phyloP scores from a whole-genome alignment of 1,284 basidiomycete genomes.

The Flammula alnicola region DNA sequence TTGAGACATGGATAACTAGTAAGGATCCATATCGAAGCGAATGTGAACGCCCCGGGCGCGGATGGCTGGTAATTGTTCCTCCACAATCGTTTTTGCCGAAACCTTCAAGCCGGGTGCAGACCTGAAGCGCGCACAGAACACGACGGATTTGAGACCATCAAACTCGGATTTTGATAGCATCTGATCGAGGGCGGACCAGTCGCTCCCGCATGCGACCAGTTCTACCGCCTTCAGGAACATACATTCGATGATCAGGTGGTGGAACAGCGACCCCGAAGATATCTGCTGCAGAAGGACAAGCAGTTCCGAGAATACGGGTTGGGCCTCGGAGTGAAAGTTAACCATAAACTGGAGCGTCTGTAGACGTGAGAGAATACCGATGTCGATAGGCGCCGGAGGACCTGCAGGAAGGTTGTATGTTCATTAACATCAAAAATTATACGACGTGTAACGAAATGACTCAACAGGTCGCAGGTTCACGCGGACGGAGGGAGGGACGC shows the following conservation, averaged over 20 bases:
- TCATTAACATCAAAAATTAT: no score
- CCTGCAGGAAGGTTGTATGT: slow-evolving; percentile 11
- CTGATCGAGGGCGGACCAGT: slow-evolving; percentile 21
- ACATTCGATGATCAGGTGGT: slow-evolving; percentile 21
- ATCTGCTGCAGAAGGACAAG: slow-evolving; percentile 16
- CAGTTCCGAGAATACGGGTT: slow-evolving; percentile 17
- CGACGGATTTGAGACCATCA: slow-evolving; percentile 12
- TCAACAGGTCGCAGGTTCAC: slow-evolving; percentile 16
- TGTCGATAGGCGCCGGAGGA: slow-evolving; percentile 21
- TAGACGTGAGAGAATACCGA: slow-evolving; percentile 16
- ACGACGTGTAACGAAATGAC: background rate
- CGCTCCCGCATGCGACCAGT: slow-evolving; percentile 20
- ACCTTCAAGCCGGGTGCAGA: slow-evolving; percentile 1
- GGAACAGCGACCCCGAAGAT: slow-evolving; percentile 16
- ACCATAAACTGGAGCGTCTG: slow-evolving; percentile 22
- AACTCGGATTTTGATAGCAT: slow-evolving; percentile 11
- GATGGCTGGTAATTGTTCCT: slow-evolving; percentile 20
- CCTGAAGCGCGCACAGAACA: slow-evolving; percentile 16
- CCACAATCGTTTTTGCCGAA: slow-evolving; percentile 15
- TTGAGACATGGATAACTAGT: no score
- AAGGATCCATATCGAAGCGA: no score
- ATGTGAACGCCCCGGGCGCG: no score
- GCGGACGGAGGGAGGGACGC: slow-evolving; percentile 17
- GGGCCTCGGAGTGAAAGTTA: slow-evolving; percentile 22
- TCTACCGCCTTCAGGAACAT: slow-evolving; percentile 24